These are phyloP conservation scores for Aeschynomene evenia DNA, from an alignment of 306 rosid genomes.

Conservation along the genomic window DNA sequence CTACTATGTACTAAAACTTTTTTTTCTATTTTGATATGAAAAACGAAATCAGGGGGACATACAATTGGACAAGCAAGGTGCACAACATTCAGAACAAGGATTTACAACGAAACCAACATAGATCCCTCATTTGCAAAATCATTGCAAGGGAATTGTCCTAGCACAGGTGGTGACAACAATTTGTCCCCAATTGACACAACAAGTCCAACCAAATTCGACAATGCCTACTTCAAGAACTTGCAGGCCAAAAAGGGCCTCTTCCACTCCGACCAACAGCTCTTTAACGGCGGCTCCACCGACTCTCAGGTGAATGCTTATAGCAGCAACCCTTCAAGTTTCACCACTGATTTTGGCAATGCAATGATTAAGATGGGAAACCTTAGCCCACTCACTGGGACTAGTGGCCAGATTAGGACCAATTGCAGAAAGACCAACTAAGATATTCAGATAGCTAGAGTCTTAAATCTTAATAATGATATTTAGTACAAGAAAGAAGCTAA, in stretches of 20 bases:
- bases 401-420: constrained; percentile 55
- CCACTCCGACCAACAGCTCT: constrained; percentile 66
- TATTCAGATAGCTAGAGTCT: no score
- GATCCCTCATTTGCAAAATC: constrained; percentile 46
- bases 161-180: constrained; percentile 45
- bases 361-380: constrained; percentile 66
- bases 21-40: background rate
- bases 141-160: constrained; percentile 45
- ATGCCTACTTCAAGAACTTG: constrained; percentile 55
- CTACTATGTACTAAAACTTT: background rate
- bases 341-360: constrained; percentile 55
- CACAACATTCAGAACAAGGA: constrained; percentile 39
- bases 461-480: no score
- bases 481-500: background rate
- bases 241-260: constrained; percentile 48
- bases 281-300: constrained; percentile 52
- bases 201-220: constrained; percentile 47
- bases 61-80: constrained; percentile 61
- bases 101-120: constrained; percentile 63
- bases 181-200: constrained; percentile 50
- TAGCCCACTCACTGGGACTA: constrained; percentile 58
- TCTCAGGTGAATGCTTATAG: constrained; percentile 45
- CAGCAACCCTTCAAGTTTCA: constrained; percentile 30
- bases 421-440: constrained; percentile 50
- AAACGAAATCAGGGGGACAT: constrained; percentile 52